Evolutionary conservation across 768 basidiomycete genomes (phyloP).

Genomic region (Hysterangium stoloniferum): DNA sequence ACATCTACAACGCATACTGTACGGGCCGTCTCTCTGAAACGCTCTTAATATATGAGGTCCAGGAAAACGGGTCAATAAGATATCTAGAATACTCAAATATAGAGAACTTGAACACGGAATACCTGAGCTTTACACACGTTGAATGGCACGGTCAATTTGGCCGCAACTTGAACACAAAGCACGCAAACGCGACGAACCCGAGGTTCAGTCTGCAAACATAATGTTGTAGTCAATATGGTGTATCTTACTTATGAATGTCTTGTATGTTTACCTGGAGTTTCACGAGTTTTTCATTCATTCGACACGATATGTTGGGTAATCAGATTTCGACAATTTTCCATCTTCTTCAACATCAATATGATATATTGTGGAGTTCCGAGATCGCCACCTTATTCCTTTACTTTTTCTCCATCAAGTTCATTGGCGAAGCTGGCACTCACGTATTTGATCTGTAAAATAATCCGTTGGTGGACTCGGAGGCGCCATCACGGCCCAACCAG

Average conservation of each 20-base stretch:
- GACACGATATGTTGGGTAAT: background rate
- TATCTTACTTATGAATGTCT: conserved; percentile 28
- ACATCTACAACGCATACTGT: conserved; percentile 15
- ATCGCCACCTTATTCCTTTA: conserved; percentile 15
- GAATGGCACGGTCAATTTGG: conserved; percentile 46
- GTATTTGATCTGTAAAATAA: too few species aligned
- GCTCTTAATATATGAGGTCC: conserved; percentile 57
- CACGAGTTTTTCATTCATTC: background rate
- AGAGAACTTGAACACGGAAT: background rate
- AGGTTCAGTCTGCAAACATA: conserved; percentile 24
- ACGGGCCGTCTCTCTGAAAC: conserved; percentile 52
- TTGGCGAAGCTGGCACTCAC: too few species aligned
- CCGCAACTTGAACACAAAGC: conserved; percentile 43
- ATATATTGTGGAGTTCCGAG: conserved; percentile 14
- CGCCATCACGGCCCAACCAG: too few species aligned
- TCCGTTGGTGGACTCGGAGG: too few species aligned
- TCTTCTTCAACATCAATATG: conserved; percentile 18
- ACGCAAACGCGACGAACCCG: conserved; percentile 40
- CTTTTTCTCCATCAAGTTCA: conserved; percentile 33
- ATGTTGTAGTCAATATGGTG: conserved; percentile 13
- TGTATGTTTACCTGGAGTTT: conserved; percentile 13
- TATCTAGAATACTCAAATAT: conserved; percentile 27
- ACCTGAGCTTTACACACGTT: conserved; percentile 34
- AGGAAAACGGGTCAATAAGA: conserved; percentile 56
- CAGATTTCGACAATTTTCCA: conserved; percentile 6